Base-by-base conservation (phyloP, 805 yeast genomes). In the Nakazawaea populi region DNA sequence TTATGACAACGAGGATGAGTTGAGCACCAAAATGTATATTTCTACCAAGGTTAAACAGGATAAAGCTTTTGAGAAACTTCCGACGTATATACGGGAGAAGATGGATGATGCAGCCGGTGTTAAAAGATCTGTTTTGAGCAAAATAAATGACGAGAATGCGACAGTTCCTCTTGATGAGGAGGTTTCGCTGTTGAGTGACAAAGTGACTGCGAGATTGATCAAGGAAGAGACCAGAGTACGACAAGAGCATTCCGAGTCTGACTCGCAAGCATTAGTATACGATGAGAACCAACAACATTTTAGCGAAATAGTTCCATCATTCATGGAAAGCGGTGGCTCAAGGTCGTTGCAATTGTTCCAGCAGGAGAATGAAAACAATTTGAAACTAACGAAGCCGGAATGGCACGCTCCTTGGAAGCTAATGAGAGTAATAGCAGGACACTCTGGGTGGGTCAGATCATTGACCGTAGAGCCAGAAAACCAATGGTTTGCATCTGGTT, bases 401-500 rank as follows among this genome's bases (percentile, higher is more conserved):
- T 64, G 68, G 76, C 88, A 80, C 60, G 77, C 80, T 1, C 79
- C 82, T 2, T 89, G 96, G 96, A 79, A 80, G 57, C 73, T 88
- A 5, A 74, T 73, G 61, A 73, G 85, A 51, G 89, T 92, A 3
- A 74, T 92, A 0, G 81, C 87, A 1, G 98, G 98, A 3, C 99
- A 94, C 64, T 75, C 79, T 39, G 99, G 99, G 0, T 91, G 97
- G 91, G 89, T 94, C 1, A 75, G 96, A 44, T 76, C 88, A n/a
- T 70, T 90, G 3, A 75, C 85, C 6, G 78, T 87, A 18, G 98
- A 94, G 54, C 96, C 96, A 0, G 85, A 85, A 34, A 90, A 90
- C 63, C 79, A 83, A 56, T 94, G 94, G 89, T 92, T 89, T 68
- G 96, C 85, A 6, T 84, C 97, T 0, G 99, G 98, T 0, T 83